Base-by-base conservation (phyloP, 2,329 filamentous ascomycete species). In the Ascochyta koolunga region DNA sequence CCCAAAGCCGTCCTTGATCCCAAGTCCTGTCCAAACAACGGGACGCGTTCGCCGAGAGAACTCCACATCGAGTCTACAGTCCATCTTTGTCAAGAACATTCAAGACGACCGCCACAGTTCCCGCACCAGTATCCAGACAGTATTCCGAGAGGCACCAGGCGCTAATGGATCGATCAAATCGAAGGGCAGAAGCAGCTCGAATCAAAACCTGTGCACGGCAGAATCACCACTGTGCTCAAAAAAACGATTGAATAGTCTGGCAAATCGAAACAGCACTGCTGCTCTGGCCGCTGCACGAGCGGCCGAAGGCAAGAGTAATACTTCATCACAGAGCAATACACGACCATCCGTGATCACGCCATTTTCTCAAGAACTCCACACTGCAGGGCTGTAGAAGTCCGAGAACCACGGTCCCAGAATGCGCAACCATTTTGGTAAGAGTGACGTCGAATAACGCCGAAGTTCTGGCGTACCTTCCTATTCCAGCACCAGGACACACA, bases 21-120 rank as follows among this genome's bases (percentile, higher is more conserved):
- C 77, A n/a, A 78, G 73, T 40, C 77, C 77, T n/a, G 59, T 75
- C 0, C 72, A 74, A 51, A 66, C 59, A 7, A 31, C 72, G 2
- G 73, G 72, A 21, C 70, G 67, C 25, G 67, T 71, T 25, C 72
- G 77, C 36, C 68, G 75, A 27, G 73, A 77, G 25, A 67, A 65
- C 29, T 79, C 77, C 5, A 42, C 51, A 2, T 74, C 76, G 2
- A 78, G 75, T 58, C 47, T 75, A 5, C 61, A 73, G n/a, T 75
- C 72, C 4, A 58, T 62, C 1, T 64, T 67, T 33, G 37, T 48
- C 11, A 61, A 47, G 24, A 32, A 41, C 13, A 57, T 59, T 33
- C 56, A 60, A 5, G 62, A 71, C 5, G 59, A 62, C 24, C 64
- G 65, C 11, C 68, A 63, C 13, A 54, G 60, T 41, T 78, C 71